phyloP scores from a whole-genome alignment of 208 protist genomes.

The Leishmania turanica region DNA sequence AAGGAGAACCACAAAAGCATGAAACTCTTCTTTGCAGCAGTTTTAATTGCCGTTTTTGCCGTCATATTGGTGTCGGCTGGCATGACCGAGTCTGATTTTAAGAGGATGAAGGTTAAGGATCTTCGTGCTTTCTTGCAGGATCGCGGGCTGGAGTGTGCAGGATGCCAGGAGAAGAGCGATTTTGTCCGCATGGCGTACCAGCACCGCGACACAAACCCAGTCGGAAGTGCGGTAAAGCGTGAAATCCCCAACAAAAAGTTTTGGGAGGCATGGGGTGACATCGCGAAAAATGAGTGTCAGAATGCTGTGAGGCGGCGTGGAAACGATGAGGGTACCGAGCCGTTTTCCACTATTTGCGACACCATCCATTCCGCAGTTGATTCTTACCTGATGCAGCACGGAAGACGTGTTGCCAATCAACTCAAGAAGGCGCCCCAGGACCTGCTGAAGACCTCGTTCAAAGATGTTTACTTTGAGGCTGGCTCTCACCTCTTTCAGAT shows the following conservation, averaged over 20 bases:
- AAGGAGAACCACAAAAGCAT: neutral
- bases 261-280: conserved; percentile 79
- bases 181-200: conserved; percentile 82
- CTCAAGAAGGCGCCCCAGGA: conserved; percentile 74
- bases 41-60: conserved; percentile 21
- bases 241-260: conserved; percentile 68
- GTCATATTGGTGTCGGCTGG: conserved; percentile 23
- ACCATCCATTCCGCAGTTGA: conserved; percentile 59
- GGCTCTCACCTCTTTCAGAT: conserved; percentile 55
- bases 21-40: conserved; percentile 7
- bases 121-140: conserved; percentile 78
- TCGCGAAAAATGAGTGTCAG: conserved; percentile 49
- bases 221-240: conserved; percentile 52
- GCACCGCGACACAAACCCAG: conserved; percentile 67
- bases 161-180: conserved; percentile 89
- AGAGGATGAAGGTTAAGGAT: conserved; percentile 90
- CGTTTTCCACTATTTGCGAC: conserved; percentile 53
- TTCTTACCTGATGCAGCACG: conserved; percentile 84
- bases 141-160: conserved; percentile 71
- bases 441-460: conserved; percentile 86
- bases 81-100: conserved; percentile 72
- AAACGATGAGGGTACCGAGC: conserved; percentile 40
- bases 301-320: conserved; percentile 48
- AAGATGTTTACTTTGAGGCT: conserved; percentile 83
- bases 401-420: conserved; percentile 64